Evolutionary conservation across 768 basidiomycete genomes (phyloP).

Genomic region (Daedaleopsis sinensis): DNA sequence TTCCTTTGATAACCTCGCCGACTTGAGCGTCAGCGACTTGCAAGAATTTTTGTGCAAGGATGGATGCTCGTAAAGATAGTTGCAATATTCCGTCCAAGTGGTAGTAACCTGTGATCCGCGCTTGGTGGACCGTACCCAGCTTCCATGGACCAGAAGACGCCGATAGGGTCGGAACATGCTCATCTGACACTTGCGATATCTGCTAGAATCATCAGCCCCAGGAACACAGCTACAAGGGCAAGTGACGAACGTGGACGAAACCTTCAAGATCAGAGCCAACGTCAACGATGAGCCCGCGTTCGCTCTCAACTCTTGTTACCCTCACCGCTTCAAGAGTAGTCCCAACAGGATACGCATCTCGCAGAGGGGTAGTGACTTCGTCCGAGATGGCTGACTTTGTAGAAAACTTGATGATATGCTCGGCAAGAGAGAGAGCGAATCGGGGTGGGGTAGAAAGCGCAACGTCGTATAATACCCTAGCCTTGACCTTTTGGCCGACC

Average conservation of each 20-base stretch:
- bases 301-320: conserved; percentile 73
- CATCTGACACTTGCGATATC: conserved; percentile 95
- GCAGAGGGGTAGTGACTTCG: conserved; percentile 38
- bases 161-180: conserved; percentile 81
- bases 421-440: conserved; percentile 78
- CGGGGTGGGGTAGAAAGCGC: conserved; percentile 69
- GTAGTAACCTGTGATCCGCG: conserved; percentile 86
- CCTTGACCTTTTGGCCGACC: conserved; percentile 77
- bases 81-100: conserved; percentile 87
- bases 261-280: conserved; percentile 68
- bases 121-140: conserved; percentile 75
- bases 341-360: conserved; percentile 73
- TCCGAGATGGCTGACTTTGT: conserved; percentile 35
- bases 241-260: conserved; percentile 78
- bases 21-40: conserved; percentile 81
- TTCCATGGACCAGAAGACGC: conserved; percentile 78
- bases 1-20: conserved; percentile 86
- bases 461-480: conserved; percentile 82
- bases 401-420: conserved; percentile 67
- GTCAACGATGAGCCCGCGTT: conserved; percentile 79
- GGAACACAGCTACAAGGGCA: conserved; percentile 6
- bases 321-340: conserved; percentile 71
- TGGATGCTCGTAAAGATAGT: conserved; percentile 80
- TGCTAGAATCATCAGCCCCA: conserved; percentile 33
- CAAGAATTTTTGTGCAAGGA: conserved; percentile 86